phyloP scores from a whole-genome alignment of 306 rosid species.

The Rosa multiflora region DNA sequence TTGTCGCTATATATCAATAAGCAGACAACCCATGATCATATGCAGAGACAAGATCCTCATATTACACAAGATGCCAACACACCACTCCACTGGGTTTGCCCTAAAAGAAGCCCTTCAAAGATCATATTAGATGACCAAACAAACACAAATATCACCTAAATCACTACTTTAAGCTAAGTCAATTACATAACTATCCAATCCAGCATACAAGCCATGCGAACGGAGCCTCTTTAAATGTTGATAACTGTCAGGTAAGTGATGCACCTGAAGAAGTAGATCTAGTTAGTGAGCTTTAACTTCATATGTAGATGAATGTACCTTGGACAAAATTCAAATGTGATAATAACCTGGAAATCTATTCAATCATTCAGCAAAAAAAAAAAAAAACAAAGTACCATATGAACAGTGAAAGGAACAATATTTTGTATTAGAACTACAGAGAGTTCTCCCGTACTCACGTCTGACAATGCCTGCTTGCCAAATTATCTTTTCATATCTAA shows the following conservation, averaged over 20 bases:
- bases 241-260: neutral
- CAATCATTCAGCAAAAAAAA: neutral
- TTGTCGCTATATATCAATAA: neutral
- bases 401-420: neutral
- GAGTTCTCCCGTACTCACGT: constrained; percentile 7
- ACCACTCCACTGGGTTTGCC: constrained; percentile 13
- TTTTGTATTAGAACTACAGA: neutral
- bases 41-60: neutral
- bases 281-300: constrained; percentile 3
- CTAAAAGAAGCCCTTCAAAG: neutral
- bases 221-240: neutral
- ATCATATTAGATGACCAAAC: constrained; percentile 3
- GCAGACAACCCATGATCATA: neutral
- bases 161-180: constrained; percentile 12
- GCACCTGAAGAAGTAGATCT: constrained; percentile 8
- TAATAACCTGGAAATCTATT: neutral
- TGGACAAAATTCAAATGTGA: neutral
- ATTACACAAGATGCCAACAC: constrained; percentile 3
- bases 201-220: constrained; percentile 9
- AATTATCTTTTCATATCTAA: constrained; percentile 10
- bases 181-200: constrained; percentile 23
- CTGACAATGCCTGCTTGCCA: neutral
- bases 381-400: neutral
- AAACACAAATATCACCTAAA: constrained; percentile 22
- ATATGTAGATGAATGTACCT: neutral